Evolutionary conservation across 108 stramenopile species (phyloP), one percentile per base, ranked within the genome.

Genomic region (Aureococcus anophagefferens): DNA sequence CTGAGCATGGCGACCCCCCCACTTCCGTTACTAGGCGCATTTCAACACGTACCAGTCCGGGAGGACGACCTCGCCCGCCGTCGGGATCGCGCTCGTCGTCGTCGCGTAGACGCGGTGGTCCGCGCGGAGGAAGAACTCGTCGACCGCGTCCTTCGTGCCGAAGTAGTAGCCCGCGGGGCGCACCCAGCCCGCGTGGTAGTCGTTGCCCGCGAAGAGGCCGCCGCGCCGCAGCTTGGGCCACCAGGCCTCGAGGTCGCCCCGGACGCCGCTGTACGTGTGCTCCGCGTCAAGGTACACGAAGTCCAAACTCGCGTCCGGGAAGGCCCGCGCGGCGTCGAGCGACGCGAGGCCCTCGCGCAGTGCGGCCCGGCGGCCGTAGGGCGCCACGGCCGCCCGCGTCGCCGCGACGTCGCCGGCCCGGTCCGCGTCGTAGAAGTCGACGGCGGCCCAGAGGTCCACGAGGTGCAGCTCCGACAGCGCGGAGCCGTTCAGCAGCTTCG

Each of bases 161-260:
- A n/a, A n/a, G n/a, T n/a, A n/a, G n/a, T n/a, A n/a, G n/a, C n/a
- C n/a, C n/a, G n/a, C n/a, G n/a, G n/a, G n/a, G n/a, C n/a, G n/a
- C n/a, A n/a, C n/a, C n/a, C n/a, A n/a, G n/a, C n/a, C n/a, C n/a
- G n/a, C n/a, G n/a, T n/a, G n/a, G 46, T 70, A 70, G 69, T 70
- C 69, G 59, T 70, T 31, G 4, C 69, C 69, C 37, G 69, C 25
- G 11, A 70, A 34, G 5, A 70, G 28, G 17, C 69, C 69, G 15
- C 69, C 69, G 14, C 1, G 5, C 21, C 51, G 46, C 18, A 70
- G 32, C 29, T 70, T 70, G 46, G 69, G 69, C 69, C 69, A 70
- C 46, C 46, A 70, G 4, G 69, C 69, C 4, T 33, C 9, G 33
- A 70, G 11, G 29, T 70, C 69, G 15, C 9, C 29, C 28, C 18